Evolutionary conservation across 805 yeast species (phyloP).

Genomic region (Candida andamanensis): DNA sequence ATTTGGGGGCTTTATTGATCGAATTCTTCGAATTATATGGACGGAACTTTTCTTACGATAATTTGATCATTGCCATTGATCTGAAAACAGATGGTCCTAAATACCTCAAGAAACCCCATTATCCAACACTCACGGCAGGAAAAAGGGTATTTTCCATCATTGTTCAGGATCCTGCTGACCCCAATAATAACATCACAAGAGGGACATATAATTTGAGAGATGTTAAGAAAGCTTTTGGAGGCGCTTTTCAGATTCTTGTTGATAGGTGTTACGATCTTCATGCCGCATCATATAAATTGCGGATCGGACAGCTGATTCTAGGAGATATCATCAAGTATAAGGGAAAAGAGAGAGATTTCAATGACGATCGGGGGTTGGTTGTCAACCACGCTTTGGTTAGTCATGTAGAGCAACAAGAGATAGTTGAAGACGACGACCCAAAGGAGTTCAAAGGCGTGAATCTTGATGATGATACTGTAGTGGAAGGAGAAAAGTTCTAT

Average conservation of each 20-base stretch:
- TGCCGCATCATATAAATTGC: conserved; percentile 55
- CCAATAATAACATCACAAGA: conserved; percentile 76
- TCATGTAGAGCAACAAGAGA: conserved; percentile 7
- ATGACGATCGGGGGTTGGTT: conserved; percentile 64
- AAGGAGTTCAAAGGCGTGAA: neutral
- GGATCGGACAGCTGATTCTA: conserved; percentile 67
- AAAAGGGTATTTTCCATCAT: conserved; percentile 60
- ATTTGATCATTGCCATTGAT: conserved; percentile 63
- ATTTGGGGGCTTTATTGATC: conserved; percentile 78
- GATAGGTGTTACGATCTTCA: conserved; percentile 74
- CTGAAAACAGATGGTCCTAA: conserved; percentile 48
- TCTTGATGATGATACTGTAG: conserved; percentile 12
- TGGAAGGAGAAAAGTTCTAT: too few species aligned
- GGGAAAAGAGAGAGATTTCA: conserved; percentile 72
- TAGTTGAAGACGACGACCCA: conserved; percentile 5
- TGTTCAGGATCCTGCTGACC: conserved; percentile 86
- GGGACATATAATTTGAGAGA: conserved; percentile 78
- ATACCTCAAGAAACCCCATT: conserved; percentile 56
- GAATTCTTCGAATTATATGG: conserved; percentile 95
- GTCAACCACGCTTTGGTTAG: conserved; percentile 50
- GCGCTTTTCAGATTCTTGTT: conserved; percentile 74
- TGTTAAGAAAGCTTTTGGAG: conserved; percentile 80
- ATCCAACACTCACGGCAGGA: conserved; percentile 43
- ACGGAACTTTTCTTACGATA: conserved; percentile 78
- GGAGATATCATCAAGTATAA: conserved; percentile 74